phyloP scores from a whole-genome alignment of 768 basidiomycete genomes.

The Phaeotremella fagi region DNA sequence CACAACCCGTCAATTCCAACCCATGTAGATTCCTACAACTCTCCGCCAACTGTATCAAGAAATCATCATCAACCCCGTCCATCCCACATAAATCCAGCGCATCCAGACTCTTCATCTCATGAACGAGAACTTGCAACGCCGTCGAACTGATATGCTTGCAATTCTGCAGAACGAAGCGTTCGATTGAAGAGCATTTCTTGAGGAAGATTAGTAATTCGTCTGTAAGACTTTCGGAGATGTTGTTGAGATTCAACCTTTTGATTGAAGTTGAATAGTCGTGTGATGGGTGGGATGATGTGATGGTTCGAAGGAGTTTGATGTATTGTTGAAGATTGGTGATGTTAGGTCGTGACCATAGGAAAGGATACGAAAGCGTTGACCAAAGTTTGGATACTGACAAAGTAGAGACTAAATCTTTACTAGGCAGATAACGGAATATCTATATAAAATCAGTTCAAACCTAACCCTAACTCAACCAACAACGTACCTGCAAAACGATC shows the following conservation, averaged over 20 bases:
- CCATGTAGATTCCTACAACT: constrained; percentile 77
- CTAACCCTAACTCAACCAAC: no score
- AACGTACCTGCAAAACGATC: constrained; percentile 69
- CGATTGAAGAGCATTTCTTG: constrained; percentile 69
- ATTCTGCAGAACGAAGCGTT: constrained; percentile 80
- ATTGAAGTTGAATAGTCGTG: constrained; percentile 86
- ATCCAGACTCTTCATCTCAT: constrained; percentile 68
- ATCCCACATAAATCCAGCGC: constrained; percentile 81
- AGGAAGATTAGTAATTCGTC: constrained; percentile 71
- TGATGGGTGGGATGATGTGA: constrained; percentile 59
- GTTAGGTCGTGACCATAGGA: constrained; percentile 87
- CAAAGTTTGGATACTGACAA: constrained; percentile 82
- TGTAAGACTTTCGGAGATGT: constrained; percentile 62
- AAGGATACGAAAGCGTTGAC: constrained; percentile 93
- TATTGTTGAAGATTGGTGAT: constrained; percentile 67
- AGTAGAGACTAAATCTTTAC: constrained; percentile 67
- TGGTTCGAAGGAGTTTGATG: constrained; percentile 68
- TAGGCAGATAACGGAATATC: constrained; percentile 76
- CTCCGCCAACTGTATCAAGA: constrained; percentile 66
- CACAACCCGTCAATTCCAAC: constrained; percentile 82
- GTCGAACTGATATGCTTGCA: constrained; percentile 65
- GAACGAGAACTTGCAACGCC: constrained; percentile 62
- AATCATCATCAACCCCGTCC: constrained; percentile 61
- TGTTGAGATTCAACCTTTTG: constrained; percentile 82
- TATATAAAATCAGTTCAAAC: constrained; percentile 8